phyloP scores from a whole-genome alignment of 768 basidiomycete species.

The Trametes sanguinea region DNA sequence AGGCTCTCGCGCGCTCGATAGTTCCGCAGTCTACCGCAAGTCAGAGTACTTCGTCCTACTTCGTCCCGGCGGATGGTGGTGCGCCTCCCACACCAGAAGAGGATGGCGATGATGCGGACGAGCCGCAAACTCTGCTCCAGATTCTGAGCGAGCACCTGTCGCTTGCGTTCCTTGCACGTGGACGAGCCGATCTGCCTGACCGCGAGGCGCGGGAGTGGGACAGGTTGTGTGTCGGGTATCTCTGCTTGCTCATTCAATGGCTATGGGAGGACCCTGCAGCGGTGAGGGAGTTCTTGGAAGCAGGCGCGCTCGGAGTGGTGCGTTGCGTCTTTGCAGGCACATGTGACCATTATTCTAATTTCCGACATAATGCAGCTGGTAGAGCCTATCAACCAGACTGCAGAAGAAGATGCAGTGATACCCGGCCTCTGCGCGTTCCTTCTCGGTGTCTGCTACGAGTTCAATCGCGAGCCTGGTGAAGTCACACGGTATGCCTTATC shows the following conservation, averaged over 20 bases:
- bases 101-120: slow-evolving; percentile 45
- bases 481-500: slow-evolving; percentile 74
- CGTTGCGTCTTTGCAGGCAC: neutral
- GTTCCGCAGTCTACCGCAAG: slow-evolving; percentile 47
- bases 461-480: slow-evolving; percentile 92
- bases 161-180: slow-evolving; percentile 77
- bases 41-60: slow-evolving; percentile 50
- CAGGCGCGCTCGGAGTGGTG: slow-evolving; percentile 89
- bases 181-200: slow-evolving; percentile 64
- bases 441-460: slow-evolving; percentile 94
- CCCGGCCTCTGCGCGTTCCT: slow-evolving; percentile 91
- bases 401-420: slow-evolving; percentile 81
- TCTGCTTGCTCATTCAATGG: slow-evolving; percentile 87
- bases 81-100: slow-evolving; percentile 39
- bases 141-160: slow-evolving; percentile 91
- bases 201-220: slow-evolving; percentile 88
- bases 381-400: slow-evolving; percentile 89
- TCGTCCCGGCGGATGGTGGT: slow-evolving; percentile 70
- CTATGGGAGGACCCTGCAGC: slow-evolving; percentile 93
- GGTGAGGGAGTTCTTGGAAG: slow-evolving; percentile 86
- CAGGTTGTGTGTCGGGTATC: slow-evolving; percentile 81
- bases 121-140: slow-evolving; percentile 75
- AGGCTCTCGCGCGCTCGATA: slow-evolving; percentile 63
- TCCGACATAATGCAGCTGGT: slow-evolving; percentile 62
- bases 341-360: neutral